These are phyloP conservation scores for Nannochloris sp. DNA, from an alignment of 139 green algal species.

Conservation along the genomic window DNA sequence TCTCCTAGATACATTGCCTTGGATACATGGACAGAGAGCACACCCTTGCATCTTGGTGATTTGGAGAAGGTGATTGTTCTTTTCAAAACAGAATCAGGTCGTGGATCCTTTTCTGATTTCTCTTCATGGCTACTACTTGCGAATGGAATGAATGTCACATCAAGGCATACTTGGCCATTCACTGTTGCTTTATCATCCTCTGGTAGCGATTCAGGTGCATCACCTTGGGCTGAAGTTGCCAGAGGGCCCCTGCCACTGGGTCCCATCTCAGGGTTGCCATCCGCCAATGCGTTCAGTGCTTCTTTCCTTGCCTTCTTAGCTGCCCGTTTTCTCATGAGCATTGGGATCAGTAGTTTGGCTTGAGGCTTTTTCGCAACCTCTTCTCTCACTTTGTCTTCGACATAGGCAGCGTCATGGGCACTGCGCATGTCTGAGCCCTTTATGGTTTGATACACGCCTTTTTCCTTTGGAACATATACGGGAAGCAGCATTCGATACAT, in stretches of 20 bases:
- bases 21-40: conserved; percentile 19
- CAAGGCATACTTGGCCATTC: conserved; percentile 7
- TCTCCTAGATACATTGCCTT: conserved; percentile 8
- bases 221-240: no score
- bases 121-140: not conserved
- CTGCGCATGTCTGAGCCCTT: not conserved
- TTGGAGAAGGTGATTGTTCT: not conserved
- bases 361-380: not conserved
- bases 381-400: not conserved
- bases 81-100: not conserved
- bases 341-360: not conserved
- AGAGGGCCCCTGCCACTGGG: not conserved
- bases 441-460: not conserved
- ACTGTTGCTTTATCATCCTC: not conserved
- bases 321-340: conserved; percentile 3
- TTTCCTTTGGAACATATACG: conserved; percentile 6
- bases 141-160: conserved; percentile 23
- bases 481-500: not conserved
- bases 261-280: not conserved
- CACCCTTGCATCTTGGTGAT: conserved; percentile 4
- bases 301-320: conserved; percentile 7
- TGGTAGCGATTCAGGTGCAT: not conserved
- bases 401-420: not conserved
- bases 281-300: not conserved
- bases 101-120: not conserved